Conservation (phyloP, 129 eudicot genomes). For the Glebionis coronaria region DNA sequence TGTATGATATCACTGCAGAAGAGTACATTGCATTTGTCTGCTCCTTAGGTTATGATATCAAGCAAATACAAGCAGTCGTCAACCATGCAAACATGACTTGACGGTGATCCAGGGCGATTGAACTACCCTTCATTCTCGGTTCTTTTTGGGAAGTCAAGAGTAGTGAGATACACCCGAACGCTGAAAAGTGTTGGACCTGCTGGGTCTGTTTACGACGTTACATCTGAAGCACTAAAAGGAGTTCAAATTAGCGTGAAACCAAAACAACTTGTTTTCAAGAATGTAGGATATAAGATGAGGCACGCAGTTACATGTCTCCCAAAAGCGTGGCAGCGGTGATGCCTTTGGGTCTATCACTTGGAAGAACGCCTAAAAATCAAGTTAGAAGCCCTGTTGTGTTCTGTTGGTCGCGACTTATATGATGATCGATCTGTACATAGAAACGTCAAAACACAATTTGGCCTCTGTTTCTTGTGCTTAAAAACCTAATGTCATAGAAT, state of each 20-base stretch:
- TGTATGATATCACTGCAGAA: conserved; percentile 56
- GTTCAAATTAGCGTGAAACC: too few species aligned
- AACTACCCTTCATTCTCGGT: too few species aligned
- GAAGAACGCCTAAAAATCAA: conserved; percentile 51
- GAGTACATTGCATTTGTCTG: conserved; percentile 78
- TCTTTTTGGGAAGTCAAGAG: conserved; percentile 56
- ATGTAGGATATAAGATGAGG: conserved; percentile 57
- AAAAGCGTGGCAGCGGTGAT: conserved; percentile 33
- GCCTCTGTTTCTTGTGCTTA: conserved; percentile 28
- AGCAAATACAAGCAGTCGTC: too few species aligned
- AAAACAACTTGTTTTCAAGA: conserved; percentile 53
- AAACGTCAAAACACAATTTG: conserved; percentile 11
- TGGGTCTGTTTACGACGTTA: too few species aligned
- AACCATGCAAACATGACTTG: too few species aligned
- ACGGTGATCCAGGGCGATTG: too few species aligned
- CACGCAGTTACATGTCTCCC: conserved; percentile 63
- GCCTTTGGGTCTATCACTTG: conserved; percentile 73
- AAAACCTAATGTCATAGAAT: conserved; percentile 27
- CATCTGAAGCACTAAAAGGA: too few species aligned
- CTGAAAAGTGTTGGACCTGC: conserved; percentile 77
- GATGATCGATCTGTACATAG: conserved; percentile 16
- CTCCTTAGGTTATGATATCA: conserved; percentile 54
- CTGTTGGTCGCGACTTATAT: conserved; percentile 41
- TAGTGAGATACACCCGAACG: conserved; percentile 65
- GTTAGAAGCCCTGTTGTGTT: conserved; percentile 79